Evolutionary conservation across 1,284 basidiomycete species (phyloP).

Genomic region (Apiotrichum montevideense): DNA sequence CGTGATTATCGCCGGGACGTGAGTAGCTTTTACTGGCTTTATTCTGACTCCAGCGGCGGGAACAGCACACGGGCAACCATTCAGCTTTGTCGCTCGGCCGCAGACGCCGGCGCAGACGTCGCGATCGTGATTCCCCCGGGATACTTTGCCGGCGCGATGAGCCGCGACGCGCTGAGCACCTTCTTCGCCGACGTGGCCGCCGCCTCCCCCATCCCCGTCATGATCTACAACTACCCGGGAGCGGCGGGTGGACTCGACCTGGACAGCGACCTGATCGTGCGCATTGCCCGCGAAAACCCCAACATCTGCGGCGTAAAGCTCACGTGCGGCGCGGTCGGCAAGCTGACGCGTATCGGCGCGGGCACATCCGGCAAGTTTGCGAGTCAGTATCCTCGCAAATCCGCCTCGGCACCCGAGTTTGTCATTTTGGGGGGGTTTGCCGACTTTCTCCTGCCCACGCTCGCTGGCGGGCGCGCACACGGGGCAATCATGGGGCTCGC

Average conservation of each 20-base stretch:
- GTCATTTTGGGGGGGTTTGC: constrained; percentile 70
- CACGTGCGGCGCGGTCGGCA: constrained; percentile 84
- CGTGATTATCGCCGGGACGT: constrained; percentile 73
- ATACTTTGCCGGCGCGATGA: constrained; percentile 73
- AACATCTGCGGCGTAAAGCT: constrained; percentile 73
- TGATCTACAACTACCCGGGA: constrained; percentile 86
- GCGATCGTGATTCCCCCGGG: constrained; percentile 76
- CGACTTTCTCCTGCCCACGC: constrained; percentile 70
- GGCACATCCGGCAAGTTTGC: constrained; percentile 60
- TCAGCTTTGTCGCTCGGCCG: constrained; percentile 64
- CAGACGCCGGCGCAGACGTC: constrained; percentile 73
- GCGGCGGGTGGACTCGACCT: constrained; percentile 77
- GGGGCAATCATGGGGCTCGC: constrained; percentile 77
- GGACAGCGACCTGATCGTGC: constrained; percentile 74
- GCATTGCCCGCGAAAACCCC: constrained; percentile 58
- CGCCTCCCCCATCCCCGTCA: constrained; percentile 74
- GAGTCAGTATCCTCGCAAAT: constrained; percentile 59
- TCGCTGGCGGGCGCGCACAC: constrained; percentile 54
- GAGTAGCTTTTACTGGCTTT: constrained; percentile 16
- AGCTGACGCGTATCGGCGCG: constrained; percentile 73
- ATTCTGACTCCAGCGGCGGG: constrained; percentile 51
- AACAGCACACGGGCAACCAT: constrained; percentile 76
- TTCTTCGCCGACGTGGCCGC: constrained; percentile 71
- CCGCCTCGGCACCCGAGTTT: constrained; percentile 50
- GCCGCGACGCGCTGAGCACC: constrained; percentile 62